Evolutionary conservation across 805 yeast species (phyloP).

Genomic region (Nakazawaea populi): DNA sequence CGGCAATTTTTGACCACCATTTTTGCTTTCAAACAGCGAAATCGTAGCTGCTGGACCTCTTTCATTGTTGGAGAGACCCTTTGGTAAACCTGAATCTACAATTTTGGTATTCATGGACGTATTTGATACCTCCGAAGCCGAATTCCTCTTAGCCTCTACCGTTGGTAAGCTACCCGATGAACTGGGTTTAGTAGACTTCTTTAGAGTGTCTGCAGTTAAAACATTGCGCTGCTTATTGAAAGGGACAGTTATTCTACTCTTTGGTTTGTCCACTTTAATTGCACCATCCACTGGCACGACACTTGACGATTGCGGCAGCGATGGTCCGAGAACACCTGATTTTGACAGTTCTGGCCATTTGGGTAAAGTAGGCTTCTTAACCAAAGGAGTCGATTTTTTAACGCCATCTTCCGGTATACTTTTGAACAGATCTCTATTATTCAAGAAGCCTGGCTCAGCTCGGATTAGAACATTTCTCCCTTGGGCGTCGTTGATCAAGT

Average conservation of each 20-base stretch:
- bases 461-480: slow-evolving; percentile 29
- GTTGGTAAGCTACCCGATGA: not conserved
- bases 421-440: not conserved
- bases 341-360: not conserved
- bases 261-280: not conserved
- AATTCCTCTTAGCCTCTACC: not conserved
- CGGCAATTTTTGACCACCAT: too few species aligned
- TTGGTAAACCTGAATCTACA: too few species aligned
- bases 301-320: not conserved
- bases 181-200: not conserved
- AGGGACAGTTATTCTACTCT: slow-evolving; percentile 1
- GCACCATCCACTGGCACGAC: too few species aligned
- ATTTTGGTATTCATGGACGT: too few species aligned
- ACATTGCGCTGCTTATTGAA: slow-evolving; percentile 2
- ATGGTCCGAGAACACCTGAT: not conserved
- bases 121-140: too few species aligned
- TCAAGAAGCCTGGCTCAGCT: slow-evolving; percentile 22
- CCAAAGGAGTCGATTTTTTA: not conserved
- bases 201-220: not conserved
- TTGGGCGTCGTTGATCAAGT: slow-evolving; percentile 61
- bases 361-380: too few species aligned
- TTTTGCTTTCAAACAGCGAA: too few species aligned
- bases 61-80: not conserved
- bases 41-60: not conserved
- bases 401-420: not conserved